These are phyloP conservation scores for Byssoonygena ceratinophila DNA, from an alignment of 2,329 filamentous ascomycete species.

Conservation along the genomic window DNA sequence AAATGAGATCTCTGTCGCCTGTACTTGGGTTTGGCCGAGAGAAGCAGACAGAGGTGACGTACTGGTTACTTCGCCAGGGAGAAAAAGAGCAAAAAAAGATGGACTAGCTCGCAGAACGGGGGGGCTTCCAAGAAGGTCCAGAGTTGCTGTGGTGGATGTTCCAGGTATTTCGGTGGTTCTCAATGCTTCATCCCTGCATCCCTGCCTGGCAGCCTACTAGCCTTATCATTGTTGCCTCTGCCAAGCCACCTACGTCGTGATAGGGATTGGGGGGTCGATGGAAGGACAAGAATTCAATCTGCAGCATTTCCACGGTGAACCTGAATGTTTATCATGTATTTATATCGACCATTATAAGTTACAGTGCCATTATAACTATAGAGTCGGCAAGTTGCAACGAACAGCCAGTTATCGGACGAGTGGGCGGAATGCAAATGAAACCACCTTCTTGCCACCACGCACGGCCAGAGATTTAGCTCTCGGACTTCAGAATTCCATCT, in stretches of 20 bases:
- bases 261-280: neutral
- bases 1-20: no score
- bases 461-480: neutral
- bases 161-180: slow-evolving; percentile 1
- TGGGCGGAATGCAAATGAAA: neutral
- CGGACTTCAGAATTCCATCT: neutral
- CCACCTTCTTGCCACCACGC: neutral
- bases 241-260: slow-evolving; percentile 1
- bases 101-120: neutral
- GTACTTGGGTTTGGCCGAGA: no score
- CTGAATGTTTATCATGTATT: no score
- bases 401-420: neutral
- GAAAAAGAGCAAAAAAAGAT: no score
- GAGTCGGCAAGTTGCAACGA: neutral
- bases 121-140: neutral
- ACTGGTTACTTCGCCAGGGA: no score
- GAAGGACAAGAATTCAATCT: neutral
- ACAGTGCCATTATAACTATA: no score
- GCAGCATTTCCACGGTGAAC: no score
- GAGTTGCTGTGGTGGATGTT: neutral
- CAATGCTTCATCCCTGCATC: neutral
- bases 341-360: no score
- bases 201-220: no score
- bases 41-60: neutral
- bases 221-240: neutral